Evolutionary conservation across 2,329 filamentous ascomycete species (phyloP).

Genomic region (Talaromyces albobiverticillius): DNA sequence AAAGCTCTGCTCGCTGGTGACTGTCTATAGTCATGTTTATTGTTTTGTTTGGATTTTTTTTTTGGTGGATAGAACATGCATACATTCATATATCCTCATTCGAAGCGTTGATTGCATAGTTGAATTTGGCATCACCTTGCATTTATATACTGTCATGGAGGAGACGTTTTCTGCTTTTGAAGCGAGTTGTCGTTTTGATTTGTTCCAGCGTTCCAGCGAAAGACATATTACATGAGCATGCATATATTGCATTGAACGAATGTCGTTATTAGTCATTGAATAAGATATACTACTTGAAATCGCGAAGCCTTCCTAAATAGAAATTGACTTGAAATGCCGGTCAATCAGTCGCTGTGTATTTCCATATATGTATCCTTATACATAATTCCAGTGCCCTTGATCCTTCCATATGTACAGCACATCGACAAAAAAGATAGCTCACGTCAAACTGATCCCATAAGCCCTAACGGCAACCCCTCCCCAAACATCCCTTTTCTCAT

Average conservation of each 20-base stretch:
- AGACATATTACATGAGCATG: not conserved
- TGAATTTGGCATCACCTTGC: not conserved
- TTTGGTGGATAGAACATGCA: not conserved
- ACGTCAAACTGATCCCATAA: conserved; percentile 47
- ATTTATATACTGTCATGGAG: not conserved
- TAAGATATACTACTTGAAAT: not conserved
- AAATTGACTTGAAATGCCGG: too few species aligned
- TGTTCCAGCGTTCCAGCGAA: conserved; percentile 2
- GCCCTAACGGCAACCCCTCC: conserved; percentile 68
- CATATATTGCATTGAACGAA: not conserved
- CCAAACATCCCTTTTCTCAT: conserved; percentile 68
- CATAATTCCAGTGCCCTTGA: not conserved
- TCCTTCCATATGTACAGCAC: too few species aligned
- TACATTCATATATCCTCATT: not conserved
- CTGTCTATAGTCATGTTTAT: conserved; percentile 24
- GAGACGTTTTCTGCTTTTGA: conserved; percentile 8
- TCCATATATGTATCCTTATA: too few species aligned
- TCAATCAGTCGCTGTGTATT: too few species aligned
- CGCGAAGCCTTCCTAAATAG: too few species aligned
- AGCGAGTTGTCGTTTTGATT: conserved; percentile 1
- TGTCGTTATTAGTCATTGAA: not conserved
- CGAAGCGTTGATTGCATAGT: not conserved
- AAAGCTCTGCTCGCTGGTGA: conserved; percentile 38
- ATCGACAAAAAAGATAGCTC: too few species aligned
- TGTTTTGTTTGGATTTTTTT: not conserved